Percentiles rank a stretch among this genome's conserved stretches.
phyloP scores from a whole-genome alignment of 257 asterid genomes.

The Thymus quinquecostatus region DNA sequence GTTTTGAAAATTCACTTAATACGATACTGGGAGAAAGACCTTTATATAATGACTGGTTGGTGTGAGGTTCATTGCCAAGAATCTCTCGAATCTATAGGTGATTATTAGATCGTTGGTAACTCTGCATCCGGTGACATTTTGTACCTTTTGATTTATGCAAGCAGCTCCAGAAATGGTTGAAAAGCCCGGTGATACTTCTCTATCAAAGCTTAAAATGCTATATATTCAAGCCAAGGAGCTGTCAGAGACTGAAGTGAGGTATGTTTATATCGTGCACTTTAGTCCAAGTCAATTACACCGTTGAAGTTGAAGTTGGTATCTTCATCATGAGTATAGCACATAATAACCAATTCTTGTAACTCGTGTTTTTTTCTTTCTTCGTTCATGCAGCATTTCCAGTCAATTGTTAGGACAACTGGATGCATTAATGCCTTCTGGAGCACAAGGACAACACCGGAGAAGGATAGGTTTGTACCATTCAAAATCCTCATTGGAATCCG shows the following conservation, averaged over 20 bases:
- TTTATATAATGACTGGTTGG: constrained; percentile 8
- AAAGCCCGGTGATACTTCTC: constrained; percentile 84
- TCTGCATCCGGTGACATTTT: constrained; percentile 16
- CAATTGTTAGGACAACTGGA: constrained; percentile 80
- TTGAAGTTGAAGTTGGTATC: too few relatives aligned
- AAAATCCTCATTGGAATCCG: background rate
- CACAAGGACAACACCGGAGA: constrained; percentile 83
- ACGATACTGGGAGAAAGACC: background rate
- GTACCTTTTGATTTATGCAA: constrained; percentile 22
- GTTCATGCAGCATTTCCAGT: constrained; percentile 64
- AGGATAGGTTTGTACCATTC: constrained; percentile 65
- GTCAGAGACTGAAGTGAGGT: constrained; percentile 82
- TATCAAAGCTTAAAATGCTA: constrained; percentile 68
- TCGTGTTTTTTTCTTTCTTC: background rate
- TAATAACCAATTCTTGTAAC: too few relatives aligned
- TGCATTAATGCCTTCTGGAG: constrained; percentile 74
- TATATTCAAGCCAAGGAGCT: constrained; percentile 89
- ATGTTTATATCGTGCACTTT: constrained; percentile 23
- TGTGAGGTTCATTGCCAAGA: background rate
- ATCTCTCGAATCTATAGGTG: too few relatives aligned
- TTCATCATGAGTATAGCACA: too few relatives aligned
- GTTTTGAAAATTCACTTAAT: background rate
- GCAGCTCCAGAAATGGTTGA: constrained; percentile 92
- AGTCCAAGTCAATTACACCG: too few relatives aligned
- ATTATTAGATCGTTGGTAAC: background rate